phyloP scores from a whole-genome alignment of 1,284 basidiomycete species.

The Coniophora puteana region DNA sequence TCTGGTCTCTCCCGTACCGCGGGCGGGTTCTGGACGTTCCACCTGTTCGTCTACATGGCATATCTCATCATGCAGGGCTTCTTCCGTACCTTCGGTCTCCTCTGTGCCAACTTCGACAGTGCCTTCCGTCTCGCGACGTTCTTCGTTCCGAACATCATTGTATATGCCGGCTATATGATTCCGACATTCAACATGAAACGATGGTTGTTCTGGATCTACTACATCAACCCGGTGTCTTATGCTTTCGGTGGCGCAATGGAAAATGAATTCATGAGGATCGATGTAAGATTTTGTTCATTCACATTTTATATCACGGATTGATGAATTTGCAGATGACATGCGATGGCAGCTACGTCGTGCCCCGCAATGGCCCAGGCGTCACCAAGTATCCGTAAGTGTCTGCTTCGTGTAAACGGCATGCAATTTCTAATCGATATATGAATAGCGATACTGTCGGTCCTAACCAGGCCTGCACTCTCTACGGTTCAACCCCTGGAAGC shows the following conservation, averaged over 20 bases:
- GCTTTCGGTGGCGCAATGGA: constrained; percentile 79
- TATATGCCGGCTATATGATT: constrained; percentile 60
- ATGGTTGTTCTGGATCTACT: constrained; percentile 88
- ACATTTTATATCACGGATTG: constrained; percentile 1
- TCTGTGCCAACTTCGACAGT: constrained; percentile 61
- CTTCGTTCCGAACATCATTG: constrained; percentile 59
- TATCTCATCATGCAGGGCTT: constrained; percentile 70
- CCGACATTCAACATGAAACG: constrained; percentile 77
- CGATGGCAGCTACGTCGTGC: constrained; percentile 66
- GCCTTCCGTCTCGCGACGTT: constrained; percentile 60
- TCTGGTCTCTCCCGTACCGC: constrained; percentile 44
- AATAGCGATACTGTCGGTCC: constrained; percentile 46
- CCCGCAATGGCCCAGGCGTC: constrained; percentile 62
- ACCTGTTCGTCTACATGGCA: constrained; percentile 59
- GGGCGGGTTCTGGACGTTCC: constrained; percentile 71
- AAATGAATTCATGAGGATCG: constrained; percentile 79
- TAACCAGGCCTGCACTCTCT: constrained; percentile 69
- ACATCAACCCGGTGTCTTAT: constrained; percentile 76
- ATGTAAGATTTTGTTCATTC: constrained; percentile 31
- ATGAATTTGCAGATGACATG: constrained; percentile 49
- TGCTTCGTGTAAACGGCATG: constrained; percentile 3
- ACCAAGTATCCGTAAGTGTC: constrained; percentile 61
- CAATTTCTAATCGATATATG: constrained; percentile 2
- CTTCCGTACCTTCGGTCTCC: constrained; percentile 67
- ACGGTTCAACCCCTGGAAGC: constrained; percentile 50